These are phyloP conservation scores for Sporothrix phasma DNA, from an alignment of 2,329 filamentous ascomycete species.

Conservation along the genomic window DNA sequence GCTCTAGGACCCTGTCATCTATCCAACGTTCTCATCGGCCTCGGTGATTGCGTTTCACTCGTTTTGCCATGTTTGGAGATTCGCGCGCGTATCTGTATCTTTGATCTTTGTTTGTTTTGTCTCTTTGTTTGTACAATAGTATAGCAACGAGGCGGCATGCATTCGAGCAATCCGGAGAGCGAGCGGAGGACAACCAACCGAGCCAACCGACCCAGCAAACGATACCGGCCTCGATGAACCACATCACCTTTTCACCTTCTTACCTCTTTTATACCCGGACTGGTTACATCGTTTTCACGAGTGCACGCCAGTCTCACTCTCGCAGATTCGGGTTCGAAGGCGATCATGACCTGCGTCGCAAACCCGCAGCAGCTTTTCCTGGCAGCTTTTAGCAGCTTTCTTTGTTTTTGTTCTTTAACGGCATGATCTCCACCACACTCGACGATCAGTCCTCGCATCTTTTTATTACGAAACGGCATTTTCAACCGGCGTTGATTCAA, in stretches of 20 bases:
- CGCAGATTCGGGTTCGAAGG: no score
- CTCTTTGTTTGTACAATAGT: conserved; percentile 7
- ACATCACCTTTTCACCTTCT: not conserved
- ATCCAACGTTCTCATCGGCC: conserved; percentile 12
- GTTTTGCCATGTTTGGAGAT: not conserved
- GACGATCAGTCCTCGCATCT: not conserved
- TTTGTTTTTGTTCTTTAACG: not conserved
- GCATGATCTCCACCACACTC: not conserved
- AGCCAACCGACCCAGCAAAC: not conserved
- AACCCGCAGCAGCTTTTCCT: not conserved
- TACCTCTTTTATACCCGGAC: no score
- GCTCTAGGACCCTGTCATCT: conserved; percentile 17
- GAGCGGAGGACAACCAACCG: conserved; percentile 5
- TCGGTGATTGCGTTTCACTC: conserved; percentile 10
- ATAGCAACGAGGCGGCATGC: conserved; percentile 4
- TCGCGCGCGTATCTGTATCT: not conserved
- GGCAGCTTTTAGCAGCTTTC: not conserved
- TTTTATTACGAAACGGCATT: conserved; percentile 4
- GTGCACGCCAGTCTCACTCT: not conserved
- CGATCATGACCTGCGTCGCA: not conserved
- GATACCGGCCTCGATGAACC: not conserved
- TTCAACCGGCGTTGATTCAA: conserved; percentile 6
- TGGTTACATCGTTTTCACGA: no score
- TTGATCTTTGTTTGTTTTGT: conserved; percentile 6
- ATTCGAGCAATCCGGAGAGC: not conserved